Conservation (phyloP, 1,284 basidiomycete species). For the Cryptococcus sp. region DNA sequence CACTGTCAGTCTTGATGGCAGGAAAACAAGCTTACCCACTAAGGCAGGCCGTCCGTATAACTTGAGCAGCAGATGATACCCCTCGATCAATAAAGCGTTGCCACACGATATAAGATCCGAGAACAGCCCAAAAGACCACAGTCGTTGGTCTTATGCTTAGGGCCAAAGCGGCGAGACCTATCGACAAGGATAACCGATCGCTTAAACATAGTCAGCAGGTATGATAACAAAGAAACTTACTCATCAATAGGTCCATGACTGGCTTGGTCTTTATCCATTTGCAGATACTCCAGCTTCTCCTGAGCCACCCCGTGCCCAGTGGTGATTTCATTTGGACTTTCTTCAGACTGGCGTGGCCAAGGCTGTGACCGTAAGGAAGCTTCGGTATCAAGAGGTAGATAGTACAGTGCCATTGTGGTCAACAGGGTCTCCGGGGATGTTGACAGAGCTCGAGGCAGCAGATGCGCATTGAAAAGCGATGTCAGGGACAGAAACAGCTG, state of each 20-base stretch:
- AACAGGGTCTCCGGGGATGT: constrained; percentile 91
- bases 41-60: constrained; percentile 8
- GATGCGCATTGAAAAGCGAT: constrained; percentile 82
- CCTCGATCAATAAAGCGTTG: constrained; percentile 5
- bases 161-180: constrained; percentile 68
- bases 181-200: constrained; percentile 50
- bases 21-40: constrained; percentile 12
- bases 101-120: constrained; percentile 54
- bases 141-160: constrained; percentile 85
- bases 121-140: constrained; percentile 76
- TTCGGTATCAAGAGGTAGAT: constrained; percentile 62
- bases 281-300: background rate
- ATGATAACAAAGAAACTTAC: too few relatives aligned
- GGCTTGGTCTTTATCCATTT: background rate
- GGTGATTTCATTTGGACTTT: background rate
- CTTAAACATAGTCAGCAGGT: too few relatives aligned
- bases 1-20: background rate
- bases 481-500: constrained; percentile 80
- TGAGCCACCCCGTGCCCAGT: background rate
- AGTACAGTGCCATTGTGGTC: constrained; percentile 72
- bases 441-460: constrained; percentile 83
- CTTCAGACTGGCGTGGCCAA: background rate
- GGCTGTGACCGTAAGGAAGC: constrained; percentile 20
- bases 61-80: background rate
- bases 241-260: too few relatives aligned